These are phyloP conservation scores for Wickerhamomyces bisporus DNA, from an alignment of 805 yeast species.

Conservation along the genomic window DNA sequence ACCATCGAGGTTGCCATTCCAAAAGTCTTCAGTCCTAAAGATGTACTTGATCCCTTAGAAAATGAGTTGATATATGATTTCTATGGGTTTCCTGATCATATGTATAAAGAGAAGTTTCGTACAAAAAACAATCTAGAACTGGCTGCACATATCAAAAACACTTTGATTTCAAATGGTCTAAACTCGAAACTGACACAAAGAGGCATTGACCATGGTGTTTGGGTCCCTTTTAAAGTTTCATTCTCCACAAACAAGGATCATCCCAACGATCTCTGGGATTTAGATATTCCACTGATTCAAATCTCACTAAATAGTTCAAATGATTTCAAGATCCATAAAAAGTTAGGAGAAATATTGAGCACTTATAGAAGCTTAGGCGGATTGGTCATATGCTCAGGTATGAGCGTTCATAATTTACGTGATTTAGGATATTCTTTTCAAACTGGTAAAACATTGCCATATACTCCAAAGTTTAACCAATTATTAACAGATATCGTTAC, in stretches of 20 bases:
- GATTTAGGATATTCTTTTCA: conserved; percentile 38
- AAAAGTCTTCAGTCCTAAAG: background rate
- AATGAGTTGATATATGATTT: conserved; percentile 69
- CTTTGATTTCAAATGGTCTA: conserved; percentile 40
- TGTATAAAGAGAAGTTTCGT: conserved; percentile 61
- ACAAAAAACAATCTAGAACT: conserved; percentile 38
- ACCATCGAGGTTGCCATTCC: conserved; percentile 48
- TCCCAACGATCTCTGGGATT: conserved; percentile 19
- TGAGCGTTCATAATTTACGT: conserved; percentile 72
- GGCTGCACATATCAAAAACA: conserved; percentile 39
- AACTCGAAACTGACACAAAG: conserved; percentile 41
- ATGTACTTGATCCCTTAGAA: conserved; percentile 27
- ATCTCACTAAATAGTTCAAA: conserved; percentile 29
- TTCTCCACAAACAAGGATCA: conserved; percentile 40
- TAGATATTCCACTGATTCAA: conserved; percentile 37
- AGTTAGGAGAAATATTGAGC: conserved; percentile 52
- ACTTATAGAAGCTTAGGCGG: conserved; percentile 49
- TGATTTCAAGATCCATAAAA: conserved; percentile 40
- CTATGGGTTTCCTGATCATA: conserved; percentile 60
- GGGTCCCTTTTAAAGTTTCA: conserved; percentile 77
- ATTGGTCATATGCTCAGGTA: conserved; percentile 62
- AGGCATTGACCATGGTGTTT: conserved; percentile 79
- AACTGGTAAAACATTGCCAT: conserved; percentile 33
- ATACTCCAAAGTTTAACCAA: conserved; percentile 47
- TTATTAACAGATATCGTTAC: conserved; percentile 37